Evolutionary conservation across 208 protist species (phyloP).

Genomic region (Vickermania ingenoplastis): DNA sequence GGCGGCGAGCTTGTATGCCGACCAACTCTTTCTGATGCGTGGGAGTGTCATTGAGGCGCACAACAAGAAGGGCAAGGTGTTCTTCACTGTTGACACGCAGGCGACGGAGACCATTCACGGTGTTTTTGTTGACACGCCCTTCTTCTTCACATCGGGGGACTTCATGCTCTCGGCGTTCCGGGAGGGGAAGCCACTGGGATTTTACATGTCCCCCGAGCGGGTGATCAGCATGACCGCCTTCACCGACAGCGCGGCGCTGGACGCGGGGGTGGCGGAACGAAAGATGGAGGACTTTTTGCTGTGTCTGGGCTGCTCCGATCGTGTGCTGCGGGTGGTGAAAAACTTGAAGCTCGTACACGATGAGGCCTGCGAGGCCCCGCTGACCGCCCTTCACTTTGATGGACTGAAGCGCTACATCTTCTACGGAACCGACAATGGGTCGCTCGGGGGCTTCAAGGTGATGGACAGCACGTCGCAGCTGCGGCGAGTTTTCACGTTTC

Average conservation of each 20-base stretch:
- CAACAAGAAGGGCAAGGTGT: slow-evolving; percentile 70
- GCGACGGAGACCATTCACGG: slow-evolving; percentile 64
- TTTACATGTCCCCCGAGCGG: slow-evolving; percentile 80
- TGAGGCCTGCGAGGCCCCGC: slow-evolving; percentile 51
- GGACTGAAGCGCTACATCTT: slow-evolving; percentile 19
- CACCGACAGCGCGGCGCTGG: slow-evolving; percentile 6
- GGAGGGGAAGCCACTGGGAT: slow-evolving; percentile 72
- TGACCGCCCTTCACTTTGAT: slow-evolving; percentile 45
- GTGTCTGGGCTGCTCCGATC: slow-evolving; percentile 77
- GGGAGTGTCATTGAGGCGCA: slow-evolving; percentile 69
- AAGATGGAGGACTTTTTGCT: slow-evolving; percentile 47
- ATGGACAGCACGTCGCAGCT: slow-evolving; percentile 1
- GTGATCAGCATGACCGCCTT: slow-evolving; percentile 67
- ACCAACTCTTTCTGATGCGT: slow-evolving; percentile 75
- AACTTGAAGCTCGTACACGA: slow-evolving; percentile 51
- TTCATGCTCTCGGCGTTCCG: slow-evolving; percentile 75
- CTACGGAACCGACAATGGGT: slow-evolving; percentile 74
- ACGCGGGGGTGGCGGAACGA: slow-evolving; percentile 2
- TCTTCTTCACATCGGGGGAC: slow-evolving; percentile 71
- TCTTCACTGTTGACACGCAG: slow-evolving; percentile 80
- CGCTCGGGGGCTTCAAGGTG: slow-evolving; percentile 51
- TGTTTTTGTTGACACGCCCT: slow-evolving; percentile 65
- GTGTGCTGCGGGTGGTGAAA: slow-evolving; percentile 56
- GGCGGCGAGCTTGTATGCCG: slow-evolving; percentile 51
- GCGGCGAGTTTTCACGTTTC: background rate